These are phyloP conservation scores for Phialocephala subalpina DNA, from an alignment of 2,329 filamentous ascomycete species.

Conservation along the genomic window DNA sequence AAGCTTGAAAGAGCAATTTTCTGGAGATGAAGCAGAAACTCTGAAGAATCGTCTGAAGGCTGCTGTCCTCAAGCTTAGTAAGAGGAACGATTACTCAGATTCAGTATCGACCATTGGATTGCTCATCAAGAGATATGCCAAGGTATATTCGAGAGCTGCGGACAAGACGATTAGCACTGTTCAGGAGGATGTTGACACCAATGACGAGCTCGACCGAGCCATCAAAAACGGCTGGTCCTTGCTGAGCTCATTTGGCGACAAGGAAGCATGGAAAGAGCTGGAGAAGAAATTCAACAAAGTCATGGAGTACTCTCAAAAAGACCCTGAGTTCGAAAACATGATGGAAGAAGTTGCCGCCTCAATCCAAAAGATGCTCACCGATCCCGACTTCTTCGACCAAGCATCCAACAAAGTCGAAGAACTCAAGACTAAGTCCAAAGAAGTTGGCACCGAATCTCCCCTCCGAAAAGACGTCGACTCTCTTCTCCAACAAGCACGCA, in stretches of 20 bases:
- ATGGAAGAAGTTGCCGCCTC: constrained; percentile 77
- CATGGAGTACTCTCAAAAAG: constrained; percentile 75
- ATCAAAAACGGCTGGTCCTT: constrained; percentile 83
- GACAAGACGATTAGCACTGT: constrained; percentile 72
- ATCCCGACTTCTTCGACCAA: constrained; percentile 85
- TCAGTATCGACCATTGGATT: constrained; percentile 82
- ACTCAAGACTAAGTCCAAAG: constrained; percentile 62
- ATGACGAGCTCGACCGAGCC: constrained; percentile 77
- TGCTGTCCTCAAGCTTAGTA: constrained; percentile 75
- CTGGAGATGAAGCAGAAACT: constrained; percentile 75
- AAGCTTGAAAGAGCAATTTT: constrained; percentile 78
- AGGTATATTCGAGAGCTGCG: constrained; percentile 77
- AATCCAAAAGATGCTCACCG: constrained; percentile 81
- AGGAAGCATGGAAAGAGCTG: constrained; percentile 77
- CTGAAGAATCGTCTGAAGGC: constrained; percentile 79
- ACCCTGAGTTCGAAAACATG: constrained; percentile 83
- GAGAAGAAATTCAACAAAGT: constrained; percentile 74
- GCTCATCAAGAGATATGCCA: constrained; percentile 80
- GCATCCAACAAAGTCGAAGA: constrained; percentile 61
- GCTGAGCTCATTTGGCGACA: constrained; percentile 80
- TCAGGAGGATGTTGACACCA: constrained; percentile 76
- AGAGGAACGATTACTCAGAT: constrained; percentile 82
- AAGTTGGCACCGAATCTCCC: constrained; percentile 71
- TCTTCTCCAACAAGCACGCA: constrained; percentile 73
- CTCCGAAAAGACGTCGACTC: constrained; percentile 77